Conservation (phyloP, 2,329 filamentous ascomycete genomes). For the Huntiella abstrusa region DNA sequence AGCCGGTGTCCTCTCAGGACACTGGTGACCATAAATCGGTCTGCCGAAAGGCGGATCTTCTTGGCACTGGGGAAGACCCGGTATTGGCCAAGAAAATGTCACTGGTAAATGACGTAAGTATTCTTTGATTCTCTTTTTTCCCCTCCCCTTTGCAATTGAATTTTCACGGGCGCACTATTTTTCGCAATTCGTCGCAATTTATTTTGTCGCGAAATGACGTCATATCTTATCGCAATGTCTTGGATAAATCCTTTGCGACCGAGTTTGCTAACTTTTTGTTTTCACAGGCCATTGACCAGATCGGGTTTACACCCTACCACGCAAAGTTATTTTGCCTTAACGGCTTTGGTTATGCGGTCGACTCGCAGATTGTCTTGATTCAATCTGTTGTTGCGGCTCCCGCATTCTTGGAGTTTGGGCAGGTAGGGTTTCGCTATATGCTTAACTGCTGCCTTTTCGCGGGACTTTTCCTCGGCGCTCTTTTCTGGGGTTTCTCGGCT, state of each 20-base stretch:
- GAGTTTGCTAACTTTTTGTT: neutral
- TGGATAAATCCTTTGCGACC: neutral
- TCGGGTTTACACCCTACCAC: conserved; percentile 41
- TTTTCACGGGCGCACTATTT: too few relatives aligned
- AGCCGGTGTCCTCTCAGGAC: too few relatives aligned
- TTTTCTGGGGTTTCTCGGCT: conserved; percentile 50
- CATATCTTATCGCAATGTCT: too few relatives aligned
- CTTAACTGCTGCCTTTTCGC: conserved; percentile 44
- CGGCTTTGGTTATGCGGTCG: conserved; percentile 35
- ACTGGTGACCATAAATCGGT: too few relatives aligned
- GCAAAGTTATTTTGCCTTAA: conserved; percentile 42
- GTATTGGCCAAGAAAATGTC: conserved; percentile 49
- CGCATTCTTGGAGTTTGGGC: conserved; percentile 39
- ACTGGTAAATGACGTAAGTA: conserved; percentile 42
- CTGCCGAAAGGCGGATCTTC: too few relatives aligned
- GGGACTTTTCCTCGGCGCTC: conserved; percentile 33
- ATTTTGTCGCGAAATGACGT: too few relatives aligned
- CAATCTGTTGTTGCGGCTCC: conserved; percentile 43
- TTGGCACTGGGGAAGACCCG: conserved; percentile 26
- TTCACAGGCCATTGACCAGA: conserved; percentile 33
- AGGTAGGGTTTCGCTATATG: conserved; percentile 32
- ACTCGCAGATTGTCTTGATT: conserved; percentile 30
- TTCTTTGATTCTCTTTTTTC: neutral
- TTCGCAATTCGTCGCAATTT: too few relatives aligned
- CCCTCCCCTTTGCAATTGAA: too few relatives aligned